Evolutionary conservation across 148 eudicot genomes (phyloP), one percentile per base, ranked within the genome.

Genomic region (Bassia scoparia): DNA sequence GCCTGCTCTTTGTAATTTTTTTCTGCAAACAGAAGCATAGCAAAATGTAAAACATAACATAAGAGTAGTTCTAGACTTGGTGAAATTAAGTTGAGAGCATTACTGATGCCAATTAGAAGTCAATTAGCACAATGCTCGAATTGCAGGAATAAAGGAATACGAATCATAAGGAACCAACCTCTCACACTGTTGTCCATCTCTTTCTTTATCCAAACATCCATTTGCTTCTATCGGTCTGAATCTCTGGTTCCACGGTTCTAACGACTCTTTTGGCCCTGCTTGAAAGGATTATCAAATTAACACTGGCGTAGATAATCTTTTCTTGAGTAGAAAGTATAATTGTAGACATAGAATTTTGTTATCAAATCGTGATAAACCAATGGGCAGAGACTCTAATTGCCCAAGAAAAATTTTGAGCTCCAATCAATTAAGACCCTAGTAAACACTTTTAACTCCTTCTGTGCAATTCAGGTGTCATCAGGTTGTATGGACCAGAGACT

Each of bases 181-280:
- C 77, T 26, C 89, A 79, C n/a, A n/a, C n/a, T n/a, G n/a, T n/a
- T n/a, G n/a, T 61, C 85, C 88, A 49, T 86, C 84, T 81, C 80
- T 88, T 81, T 92, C 99, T 70, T 86, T 87, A 74, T 55, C 33
- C 76, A 78, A 80, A 80, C 67, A 65, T 92, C 82, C 85, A 88
- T 62, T 76, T 88, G 92, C 71, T 72, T 88, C 73, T 67, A 85
- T 62, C 91, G 88, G 70, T 83, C 71, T 82, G 85, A 53, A 85
- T 71, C 88, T 95, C 92, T 81, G 78, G 77, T 61, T 83, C 83
- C n/a, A n/a, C n/a, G n/a, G n/a, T n/a, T n/a, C 71, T 74, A 74
- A 58, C 73, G 67, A 76, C n/a, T 81, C 86, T 76, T 69, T 77
- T 62, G 86, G 76, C 78, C 85, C 96, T 91, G 85, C 35, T n/a